Base-by-base conservation (phyloP, 2,329 filamentous ascomycete genomes). In the Calonectria hawksworthii region DNA sequence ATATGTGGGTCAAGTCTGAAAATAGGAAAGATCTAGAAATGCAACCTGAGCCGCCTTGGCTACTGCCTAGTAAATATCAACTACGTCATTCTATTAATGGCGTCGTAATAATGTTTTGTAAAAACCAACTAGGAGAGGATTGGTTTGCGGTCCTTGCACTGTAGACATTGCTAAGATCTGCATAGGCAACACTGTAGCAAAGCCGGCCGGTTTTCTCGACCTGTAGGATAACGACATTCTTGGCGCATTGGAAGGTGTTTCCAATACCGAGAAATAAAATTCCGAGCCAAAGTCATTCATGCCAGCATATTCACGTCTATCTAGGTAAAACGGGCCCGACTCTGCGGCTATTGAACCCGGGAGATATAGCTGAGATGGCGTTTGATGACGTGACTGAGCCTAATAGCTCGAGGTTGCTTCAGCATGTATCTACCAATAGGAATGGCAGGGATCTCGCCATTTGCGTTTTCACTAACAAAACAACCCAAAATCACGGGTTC, bases 221-320 rank as follows among this genome's bases (percentile, higher is more conserved):
- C 16, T n/a, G 5, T n/a, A 44, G 1, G 3, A 4, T 8, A 9
- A 7, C 5, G 8, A n/a, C n/a, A n/a, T 44, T 1, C 16, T 5
- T 41, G 36, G 36, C 7, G 14, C 13, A 18, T 9, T 13, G 41
- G 6, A 44, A 21, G 21, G 16, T 44, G 1, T 21, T n/a, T 47
- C 6, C 7, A 11, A 36, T 14, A 36, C 9, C 8, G 8, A 32
- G 34, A 8, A 14, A 10, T 5, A 5, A 36, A 36, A 14, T 36
- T 5, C 9, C 9, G 11, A 10, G 9, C 11, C 4, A 8, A 32
- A 32, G 30, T 32, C 8, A 32, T 32, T 8, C 30, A 32, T 32
- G 30, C 30, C 34, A 36, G 11, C 34, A 36, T 11, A 36, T 36
- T 36, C 34, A 36, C 7, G 34, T 36, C 13, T 5, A 14, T 11